Evolutionary conservation across 2,329 filamentous ascomycete genomes (phyloP), one percentile per base, ranked within the genome.

Genomic region (Dothistroma septosporum): DNA sequence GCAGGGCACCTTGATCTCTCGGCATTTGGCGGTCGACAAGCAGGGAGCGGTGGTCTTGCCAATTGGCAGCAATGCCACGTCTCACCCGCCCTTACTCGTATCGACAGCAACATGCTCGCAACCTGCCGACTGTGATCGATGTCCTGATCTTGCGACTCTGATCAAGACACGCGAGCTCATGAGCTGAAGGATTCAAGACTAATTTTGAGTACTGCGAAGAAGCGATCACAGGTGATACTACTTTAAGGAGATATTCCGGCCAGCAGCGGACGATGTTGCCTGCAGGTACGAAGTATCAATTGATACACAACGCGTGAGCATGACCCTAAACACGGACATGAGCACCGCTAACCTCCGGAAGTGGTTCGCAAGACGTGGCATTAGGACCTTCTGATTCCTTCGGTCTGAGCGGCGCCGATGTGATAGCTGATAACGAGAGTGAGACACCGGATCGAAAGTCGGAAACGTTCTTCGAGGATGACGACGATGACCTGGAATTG

Each of bases 1-100:
- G 47, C 21, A 50, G 35, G 24, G 5, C 16, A 32, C 50, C n/a
- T 32, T 32, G 24, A 32, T 19, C n/a, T 35, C 28, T 31, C 31
- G 24, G 24, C 31, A 35, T n/a, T 10, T 4, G 24, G 12, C 50
- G 50, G 31, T 21, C 12, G 21, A 1, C 3, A 53, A 12, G 28
- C 31, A n/a, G 12, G 50, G 50, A n/a, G n/a, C n/a, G n/a, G 31
- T 21, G 28, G 50, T 53, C 50, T 21, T 1, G 21, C 50, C 24
- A 53, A 53, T 31, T 32, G 31, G 28, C 50, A 32, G 28, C 50
- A 53, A 53, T 32, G 50, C 50, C 50, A 21, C 28, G 33, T 53
- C 50, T 53, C 24, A 35, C 47, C 21, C 28, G 28, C 19, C 47
- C 28, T 11, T 24, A 28, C 9, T 28, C 28, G 11, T 31, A 50